A percentile compares a stretch with the other conserved stretches of the same genome.
phyloP scores from a whole-genome alignment of 179 eudicot genomes.

The Silene coronaria region DNA sequence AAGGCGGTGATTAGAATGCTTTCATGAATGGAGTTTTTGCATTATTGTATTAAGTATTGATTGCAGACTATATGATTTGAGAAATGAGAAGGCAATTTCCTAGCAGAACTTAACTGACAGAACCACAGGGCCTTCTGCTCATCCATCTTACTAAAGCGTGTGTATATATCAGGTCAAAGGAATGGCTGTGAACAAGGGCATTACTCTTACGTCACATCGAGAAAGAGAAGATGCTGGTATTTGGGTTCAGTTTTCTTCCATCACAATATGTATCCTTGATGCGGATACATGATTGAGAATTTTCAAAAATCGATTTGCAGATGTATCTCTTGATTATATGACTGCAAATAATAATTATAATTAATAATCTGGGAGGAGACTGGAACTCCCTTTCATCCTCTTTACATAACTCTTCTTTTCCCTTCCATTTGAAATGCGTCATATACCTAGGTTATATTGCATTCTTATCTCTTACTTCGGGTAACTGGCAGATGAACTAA shows the following conservation, averaged over 20 bases:
- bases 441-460: neutral
- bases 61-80: neutral
- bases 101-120: neutral
- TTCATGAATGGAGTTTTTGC: neutral
- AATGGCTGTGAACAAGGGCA: slow-evolving; percentile 86
- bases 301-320: neutral
- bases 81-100: neutral
- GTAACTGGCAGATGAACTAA: slow-evolving; percentile 54
- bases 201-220: slow-evolving; percentile 48
- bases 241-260: neutral
- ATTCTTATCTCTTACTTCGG: neutral
- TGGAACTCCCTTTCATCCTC: neutral
- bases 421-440: neutral
- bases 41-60: neutral
- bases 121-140: neutral
- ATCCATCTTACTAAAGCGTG: neutral
- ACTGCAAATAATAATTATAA: neutral
- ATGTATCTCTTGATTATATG: neutral
- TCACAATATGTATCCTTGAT: neutral
- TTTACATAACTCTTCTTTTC: neutral
- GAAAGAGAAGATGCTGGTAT: slow-evolving; percentile 90
- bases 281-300: neutral
- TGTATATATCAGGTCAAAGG: slow-evolving; percentile 65
- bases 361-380: neutral
- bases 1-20: neutral